phyloP scores from a whole-genome alignment of 208 protist genomes.

The Lotmaria passim region DNA sequence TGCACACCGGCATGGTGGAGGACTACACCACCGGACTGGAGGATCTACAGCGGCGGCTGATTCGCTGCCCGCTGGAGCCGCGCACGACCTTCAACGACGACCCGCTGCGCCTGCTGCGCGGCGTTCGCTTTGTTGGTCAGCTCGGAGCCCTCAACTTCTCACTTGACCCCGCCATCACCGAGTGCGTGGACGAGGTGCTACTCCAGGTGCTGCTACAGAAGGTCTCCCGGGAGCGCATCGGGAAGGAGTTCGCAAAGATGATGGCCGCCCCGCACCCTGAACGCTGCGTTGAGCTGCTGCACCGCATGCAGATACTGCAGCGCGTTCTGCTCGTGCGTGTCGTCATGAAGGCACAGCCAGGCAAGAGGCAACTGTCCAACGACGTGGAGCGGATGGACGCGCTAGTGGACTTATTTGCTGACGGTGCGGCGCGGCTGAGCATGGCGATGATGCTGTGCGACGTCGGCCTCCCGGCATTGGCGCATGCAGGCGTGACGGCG shows the following conservation, averaged over 20 bases:
- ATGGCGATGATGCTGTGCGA: constrained; percentile 40
- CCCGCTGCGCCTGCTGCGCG: constrained; percentile 94
- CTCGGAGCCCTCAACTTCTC: constrained; percentile 86
- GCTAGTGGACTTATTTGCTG: constrained; percentile 30
- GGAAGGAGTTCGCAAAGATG: constrained; percentile 90
- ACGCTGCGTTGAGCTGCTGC: constrained; percentile 68
- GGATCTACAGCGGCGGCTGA: constrained; percentile 83
- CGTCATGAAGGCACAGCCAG: constrained; percentile 42
- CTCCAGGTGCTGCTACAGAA: constrained; percentile 69
- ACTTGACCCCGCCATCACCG: constrained; percentile 64
- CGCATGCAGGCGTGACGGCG: constrained; percentile 17
- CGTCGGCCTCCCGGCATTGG: constrained; percentile 41
- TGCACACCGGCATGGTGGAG: constrained; percentile 94
- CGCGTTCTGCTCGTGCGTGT: constrained; percentile 68
- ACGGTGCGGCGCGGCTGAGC: constrained; percentile 21
- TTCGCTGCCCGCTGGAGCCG: constrained; percentile 92
- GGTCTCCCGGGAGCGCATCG: constrained; percentile 86
- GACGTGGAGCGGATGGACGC: constrained; percentile 53
- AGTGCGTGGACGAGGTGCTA: constrained; percentile 57
- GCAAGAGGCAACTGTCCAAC: constrained; percentile 45
- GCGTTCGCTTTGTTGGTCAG: constrained; percentile 92
- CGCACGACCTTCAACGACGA: constrained; percentile 92
- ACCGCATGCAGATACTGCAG: constrained; percentile 65
- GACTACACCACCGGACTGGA: constrained; percentile 94
- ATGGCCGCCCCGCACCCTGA: constrained; percentile 52